Conservation (phyloP, 2,329 filamentous ascomycete genomes). For the Helotiales sp. region DNA sequence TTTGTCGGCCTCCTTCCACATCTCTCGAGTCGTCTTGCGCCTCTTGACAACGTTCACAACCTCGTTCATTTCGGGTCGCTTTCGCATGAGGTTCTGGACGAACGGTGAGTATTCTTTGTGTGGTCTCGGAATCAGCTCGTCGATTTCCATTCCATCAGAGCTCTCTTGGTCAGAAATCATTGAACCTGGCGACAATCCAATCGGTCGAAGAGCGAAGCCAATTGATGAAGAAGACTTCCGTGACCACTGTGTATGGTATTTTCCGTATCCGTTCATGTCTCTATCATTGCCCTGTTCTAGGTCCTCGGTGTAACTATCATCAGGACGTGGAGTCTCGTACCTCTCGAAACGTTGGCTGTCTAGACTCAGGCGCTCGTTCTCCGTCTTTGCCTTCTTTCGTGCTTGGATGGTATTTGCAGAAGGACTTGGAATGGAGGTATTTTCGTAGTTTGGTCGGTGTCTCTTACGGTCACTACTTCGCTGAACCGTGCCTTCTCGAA, state of each 20-base stretch:
- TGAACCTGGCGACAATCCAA: neutral
- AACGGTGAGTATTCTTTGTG: conserved; percentile 29
- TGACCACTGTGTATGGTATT: neutral
- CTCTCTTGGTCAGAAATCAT: conserved; percentile 1
- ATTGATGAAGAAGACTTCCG: neutral
- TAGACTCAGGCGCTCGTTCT: neutral
- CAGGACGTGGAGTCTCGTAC: neutral
- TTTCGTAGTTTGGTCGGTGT: neutral
- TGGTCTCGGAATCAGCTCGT: conserved; percentile 10
- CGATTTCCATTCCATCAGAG: conserved; percentile 9
- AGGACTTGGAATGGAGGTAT: neutral
- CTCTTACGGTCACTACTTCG: conserved; percentile 9
- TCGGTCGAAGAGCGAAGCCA: conserved; percentile 7
- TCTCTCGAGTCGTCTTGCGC: conserved; percentile 31
- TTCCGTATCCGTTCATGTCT: neutral
- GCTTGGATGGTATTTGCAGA: neutral
- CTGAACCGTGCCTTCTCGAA: conserved; percentile 2
- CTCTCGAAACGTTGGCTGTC: neutral
- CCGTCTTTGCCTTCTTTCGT: conserved; percentile 1
- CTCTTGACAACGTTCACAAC: conserved; percentile 27
- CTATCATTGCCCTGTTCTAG: neutral
- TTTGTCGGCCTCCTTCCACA: conserved; percentile 31
- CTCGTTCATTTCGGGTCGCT: conserved; percentile 30
- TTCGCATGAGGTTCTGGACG: conserved; percentile 27
- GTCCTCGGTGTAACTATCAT: neutral